Conservation (phyloP, 306 rosid species). For the Mimosa pudica region DNA sequence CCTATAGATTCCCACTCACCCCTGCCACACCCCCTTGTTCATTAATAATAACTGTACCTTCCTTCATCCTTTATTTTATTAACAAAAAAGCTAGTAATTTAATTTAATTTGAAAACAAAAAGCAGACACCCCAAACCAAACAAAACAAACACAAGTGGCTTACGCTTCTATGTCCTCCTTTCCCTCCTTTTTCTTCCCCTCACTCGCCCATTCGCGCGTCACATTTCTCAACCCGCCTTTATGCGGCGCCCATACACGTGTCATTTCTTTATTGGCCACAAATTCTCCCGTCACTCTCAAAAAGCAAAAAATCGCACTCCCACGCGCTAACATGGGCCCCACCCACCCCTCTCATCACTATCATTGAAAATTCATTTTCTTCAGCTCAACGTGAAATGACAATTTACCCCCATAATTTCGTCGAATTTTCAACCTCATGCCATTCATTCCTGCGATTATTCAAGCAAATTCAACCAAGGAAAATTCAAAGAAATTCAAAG, state of each 20-base stretch:
- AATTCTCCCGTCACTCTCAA: conserved; percentile 2
- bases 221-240: conserved; percentile 8
- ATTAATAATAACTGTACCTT: background rate
- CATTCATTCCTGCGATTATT: conserved; percentile 4
- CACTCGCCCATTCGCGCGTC: conserved; percentile 12
- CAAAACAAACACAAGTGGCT: background rate
- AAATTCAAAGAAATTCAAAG: background rate
- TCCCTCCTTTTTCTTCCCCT: background rate
- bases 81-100: background rate
- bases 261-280: conserved; percentile 24
- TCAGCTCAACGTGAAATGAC: conserved; percentile 10
- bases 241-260: conserved; percentile 29
- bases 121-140: background rate
- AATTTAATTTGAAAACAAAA: background rate
- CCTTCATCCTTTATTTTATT: background rate
- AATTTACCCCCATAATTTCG: conserved; percentile 1
- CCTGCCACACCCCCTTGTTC: background rate
- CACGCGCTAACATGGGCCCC: conserved; percentile 34
- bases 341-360: conserved; percentile 25
- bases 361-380: conserved; percentile 44
- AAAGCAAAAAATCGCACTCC: background rate
- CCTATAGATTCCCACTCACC: conserved; percentile 23
- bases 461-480: background rate
- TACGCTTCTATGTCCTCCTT: background rate
- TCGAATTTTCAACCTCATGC: conserved; percentile 22